Percentiles rank a stretch among this genome's conserved stretches.
Conservation (phyloP, 2,329 filamentous ascomycete genomes). For the Chalaropsis thielavioides region DNA sequence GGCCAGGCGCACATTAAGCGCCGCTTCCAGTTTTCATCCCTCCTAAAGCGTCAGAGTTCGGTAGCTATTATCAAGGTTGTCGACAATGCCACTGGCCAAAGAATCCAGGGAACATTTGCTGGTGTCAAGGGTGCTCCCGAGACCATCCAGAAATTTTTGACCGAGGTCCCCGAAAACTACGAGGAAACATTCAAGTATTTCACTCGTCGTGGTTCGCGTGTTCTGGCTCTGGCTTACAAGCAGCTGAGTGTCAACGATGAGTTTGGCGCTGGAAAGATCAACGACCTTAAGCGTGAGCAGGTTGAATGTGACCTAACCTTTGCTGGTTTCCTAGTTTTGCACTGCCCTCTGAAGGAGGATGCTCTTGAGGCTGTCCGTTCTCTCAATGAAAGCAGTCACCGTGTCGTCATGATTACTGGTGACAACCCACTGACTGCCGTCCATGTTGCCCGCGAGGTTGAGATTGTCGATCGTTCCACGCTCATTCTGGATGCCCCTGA, state of each 20-base stretch:
- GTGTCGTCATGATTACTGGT: conserved; percentile 97
- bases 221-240: conserved; percentile 87
- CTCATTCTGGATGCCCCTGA: conserved; percentile 92
- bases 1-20: conserved; percentile 89
- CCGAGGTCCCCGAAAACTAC: conserved; percentile 69
- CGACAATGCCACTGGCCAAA: conserved; percentile 59
- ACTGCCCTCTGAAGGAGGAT: conserved; percentile 92
- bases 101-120: conserved; percentile 73
- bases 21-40: conserved; percentile 95
- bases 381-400: conserved; percentile 97
- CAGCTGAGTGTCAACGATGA: conserved; percentile 71
- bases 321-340: conserved; percentile 87
- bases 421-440: conserved; percentile 95
- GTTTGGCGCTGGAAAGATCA: conserved; percentile 70
- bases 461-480: conserved; percentile 92
- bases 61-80: conserved; percentile 67
- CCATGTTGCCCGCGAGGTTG: conserved; percentile 86
- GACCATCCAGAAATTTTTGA: conserved; percentile 88
- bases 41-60: conserved; percentile 89
- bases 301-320: conserved; percentile 76
- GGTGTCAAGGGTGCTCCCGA: conserved; percentile 95
- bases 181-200: conserved; percentile 99
- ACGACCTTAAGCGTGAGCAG: conserved; percentile 84
- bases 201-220: conserved; percentile 85
- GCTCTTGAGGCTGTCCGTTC: conserved; percentile 87